These are phyloP conservation scores for Hyaloperonospora arabidopsidis DNA, from an alignment of 352 stramenopile species.

Conservation along the genomic window DNA sequence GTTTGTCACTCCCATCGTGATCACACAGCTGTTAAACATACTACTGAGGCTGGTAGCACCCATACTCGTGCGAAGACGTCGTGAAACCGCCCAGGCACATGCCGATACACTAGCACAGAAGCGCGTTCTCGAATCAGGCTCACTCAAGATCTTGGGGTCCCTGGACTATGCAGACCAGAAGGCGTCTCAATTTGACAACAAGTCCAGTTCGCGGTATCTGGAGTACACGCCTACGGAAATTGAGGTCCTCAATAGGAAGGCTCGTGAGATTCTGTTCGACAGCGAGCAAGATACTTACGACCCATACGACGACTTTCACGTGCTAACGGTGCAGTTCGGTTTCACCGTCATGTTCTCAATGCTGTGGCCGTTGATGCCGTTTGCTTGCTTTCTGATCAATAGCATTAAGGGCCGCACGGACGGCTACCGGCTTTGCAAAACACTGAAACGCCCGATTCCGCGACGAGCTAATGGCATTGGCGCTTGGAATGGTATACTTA, in stretches of 20 bases:
- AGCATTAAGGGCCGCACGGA: conserved; percentile 58
- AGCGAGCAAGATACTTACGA: conserved; percentile 67
- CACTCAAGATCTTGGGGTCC: conserved; percentile 76
- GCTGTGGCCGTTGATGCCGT: conserved; percentile 66
- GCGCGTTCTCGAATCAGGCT: conserved; percentile 55
- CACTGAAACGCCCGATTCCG: conserved; percentile 62
- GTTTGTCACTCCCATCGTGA: conserved; percentile 82
- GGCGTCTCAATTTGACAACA: conserved; percentile 64
- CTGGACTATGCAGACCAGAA: conserved; percentile 72
- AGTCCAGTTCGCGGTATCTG: conserved; percentile 54
- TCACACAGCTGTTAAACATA: conserved; percentile 80
- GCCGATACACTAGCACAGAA: conserved; percentile 63
- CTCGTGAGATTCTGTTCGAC: conserved; percentile 63
- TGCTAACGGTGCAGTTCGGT: conserved; percentile 57
- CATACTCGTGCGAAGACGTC: conserved; percentile 57
- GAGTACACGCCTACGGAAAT: conserved; percentile 55
- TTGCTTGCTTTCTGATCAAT: conserved; percentile 69
- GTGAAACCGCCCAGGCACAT: conserved; percentile 45
- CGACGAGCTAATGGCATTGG: conserved; percentile 67
- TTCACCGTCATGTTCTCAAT: conserved; percentile 82
- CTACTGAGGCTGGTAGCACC: conserved; percentile 54
- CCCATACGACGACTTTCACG: conserved; percentile 71
- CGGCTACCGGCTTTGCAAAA: conserved; percentile 60
- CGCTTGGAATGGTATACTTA: conserved; percentile 55
- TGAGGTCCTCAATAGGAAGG: conserved; percentile 59